Conservation (phyloP, 352 stramenopile genomes). For the Phytophthora parvispora region DNA sequence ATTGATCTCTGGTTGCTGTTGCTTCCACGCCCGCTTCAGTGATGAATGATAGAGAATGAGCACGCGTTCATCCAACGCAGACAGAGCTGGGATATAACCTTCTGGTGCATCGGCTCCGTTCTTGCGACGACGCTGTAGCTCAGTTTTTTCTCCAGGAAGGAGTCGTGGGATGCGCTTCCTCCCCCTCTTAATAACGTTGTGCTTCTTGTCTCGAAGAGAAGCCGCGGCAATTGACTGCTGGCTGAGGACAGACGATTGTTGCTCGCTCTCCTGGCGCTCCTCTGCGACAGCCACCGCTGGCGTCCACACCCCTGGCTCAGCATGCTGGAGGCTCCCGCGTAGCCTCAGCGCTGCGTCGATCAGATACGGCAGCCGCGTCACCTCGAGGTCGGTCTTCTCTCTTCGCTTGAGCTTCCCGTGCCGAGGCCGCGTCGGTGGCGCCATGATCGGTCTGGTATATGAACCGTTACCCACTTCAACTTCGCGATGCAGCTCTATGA, state of each 20-base stretch:
- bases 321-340: constrained; percentile 1
- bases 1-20: constrained; percentile 1
- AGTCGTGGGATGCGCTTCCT: constrained; percentile 6
- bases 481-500: constrained; percentile 6
- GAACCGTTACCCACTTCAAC: constrained; percentile 22
- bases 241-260: background rate
- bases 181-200: background rate
- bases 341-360: constrained; percentile 14
- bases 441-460: background rate
- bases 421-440: background rate
- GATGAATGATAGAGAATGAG: constrained; percentile 74
- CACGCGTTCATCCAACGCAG: constrained; percentile 64
- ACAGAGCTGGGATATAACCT: constrained; percentile 16
- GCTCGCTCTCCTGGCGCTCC: constrained; percentile 23
- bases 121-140: background rate
- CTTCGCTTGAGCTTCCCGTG: constrained; percentile 5
- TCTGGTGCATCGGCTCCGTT: background rate
- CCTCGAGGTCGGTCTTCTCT: background rate
- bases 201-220: background rate
- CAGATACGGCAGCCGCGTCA: constrained; percentile 30
- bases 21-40: constrained; percentile 45
- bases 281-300: background rate
- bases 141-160: background rate
- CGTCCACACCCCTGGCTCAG: constrained; percentile 1
- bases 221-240: background rate